Conservation (phyloP, 257 asterid species). For the Jasminum sambac region DNA sequence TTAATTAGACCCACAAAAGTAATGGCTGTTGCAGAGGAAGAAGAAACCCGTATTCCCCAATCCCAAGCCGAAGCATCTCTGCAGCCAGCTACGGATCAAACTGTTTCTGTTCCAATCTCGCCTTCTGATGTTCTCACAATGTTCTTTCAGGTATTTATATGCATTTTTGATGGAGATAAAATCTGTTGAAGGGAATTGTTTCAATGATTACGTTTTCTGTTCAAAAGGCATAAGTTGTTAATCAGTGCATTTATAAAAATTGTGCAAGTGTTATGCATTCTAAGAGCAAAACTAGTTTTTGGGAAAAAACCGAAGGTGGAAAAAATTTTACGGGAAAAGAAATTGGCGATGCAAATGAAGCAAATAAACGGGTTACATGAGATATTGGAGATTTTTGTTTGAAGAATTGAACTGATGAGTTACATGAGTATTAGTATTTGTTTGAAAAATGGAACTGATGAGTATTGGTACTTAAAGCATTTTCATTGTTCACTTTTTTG, state of each 20-base stretch:
- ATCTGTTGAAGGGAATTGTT: neutral
- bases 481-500: no score
- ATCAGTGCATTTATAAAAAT: neutral
- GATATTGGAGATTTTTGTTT: no score
- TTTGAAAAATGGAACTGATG: no score
- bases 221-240: neutral
- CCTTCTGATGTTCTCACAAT: constrained; percentile 86
- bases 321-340: no score
- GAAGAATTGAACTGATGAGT: no score
- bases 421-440: no score
- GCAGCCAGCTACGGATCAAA: constrained; percentile 43
- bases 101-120: constrained; percentile 81
- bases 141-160: constrained; percentile 64
- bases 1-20: constrained; percentile 30
- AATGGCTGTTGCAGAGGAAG: constrained; percentile 51
- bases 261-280: neutral
- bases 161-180: neutral
- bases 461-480: no score
- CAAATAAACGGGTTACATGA: no score
- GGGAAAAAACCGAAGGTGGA: no score
- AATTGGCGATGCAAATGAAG: no score
- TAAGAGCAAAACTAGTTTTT: neutral
- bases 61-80: constrained; percentile 32
- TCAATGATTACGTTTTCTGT: neutral
- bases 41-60: constrained; percentile 32